A percentile compares a stretch with the other conserved stretches of the same genome.
These are phyloP conservation scores for Tephrocybe sp. DNA, from an alignment of 768 basidiomycete species.

Conservation along the genomic window DNA sequence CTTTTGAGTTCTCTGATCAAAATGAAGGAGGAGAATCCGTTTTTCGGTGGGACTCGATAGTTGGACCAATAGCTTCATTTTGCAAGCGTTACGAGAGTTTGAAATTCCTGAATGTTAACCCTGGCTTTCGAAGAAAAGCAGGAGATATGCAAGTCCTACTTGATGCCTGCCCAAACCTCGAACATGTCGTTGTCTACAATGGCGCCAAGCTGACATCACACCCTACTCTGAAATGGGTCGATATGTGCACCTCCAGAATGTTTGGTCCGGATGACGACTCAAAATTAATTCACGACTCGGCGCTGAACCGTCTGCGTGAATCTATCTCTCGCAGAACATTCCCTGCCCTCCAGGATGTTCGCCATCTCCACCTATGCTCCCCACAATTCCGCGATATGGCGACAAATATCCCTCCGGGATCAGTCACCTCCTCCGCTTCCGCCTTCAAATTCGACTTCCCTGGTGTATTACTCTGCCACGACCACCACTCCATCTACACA, in stretches of 20 bases:
- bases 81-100: constrained; percentile 7
- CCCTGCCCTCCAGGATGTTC: constrained; percentile 4
- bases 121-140: constrained; percentile 3
- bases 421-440: not conserved
- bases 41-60: constrained; percentile 1
- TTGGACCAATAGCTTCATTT: constrained; percentile 1
- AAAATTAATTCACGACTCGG: not conserved
- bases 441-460: not conserved
- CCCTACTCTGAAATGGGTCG: constrained; percentile 11
- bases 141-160: constrained; percentile 3
- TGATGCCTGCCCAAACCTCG: constrained; percentile 9
- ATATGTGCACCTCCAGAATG: constrained; percentile 10
- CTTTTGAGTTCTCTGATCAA: not conserved
- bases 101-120: constrained; percentile 9
- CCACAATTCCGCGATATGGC: constrained; percentile 7
- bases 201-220: constrained; percentile 3
- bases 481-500: not conserved
- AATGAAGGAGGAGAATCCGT: not conserved
- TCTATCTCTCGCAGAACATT: constrained; percentile 1
- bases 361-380: constrained; percentile 6
- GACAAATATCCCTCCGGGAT: constrained; percentile 2
- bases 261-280: constrained; percentile 1
- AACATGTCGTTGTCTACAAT: constrained; percentile 13
- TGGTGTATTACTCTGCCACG: constrained; percentile 4
- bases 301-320: not conserved